Conservation (phyloP, 345 rosid species). For the Linum usitatissimum region DNA sequence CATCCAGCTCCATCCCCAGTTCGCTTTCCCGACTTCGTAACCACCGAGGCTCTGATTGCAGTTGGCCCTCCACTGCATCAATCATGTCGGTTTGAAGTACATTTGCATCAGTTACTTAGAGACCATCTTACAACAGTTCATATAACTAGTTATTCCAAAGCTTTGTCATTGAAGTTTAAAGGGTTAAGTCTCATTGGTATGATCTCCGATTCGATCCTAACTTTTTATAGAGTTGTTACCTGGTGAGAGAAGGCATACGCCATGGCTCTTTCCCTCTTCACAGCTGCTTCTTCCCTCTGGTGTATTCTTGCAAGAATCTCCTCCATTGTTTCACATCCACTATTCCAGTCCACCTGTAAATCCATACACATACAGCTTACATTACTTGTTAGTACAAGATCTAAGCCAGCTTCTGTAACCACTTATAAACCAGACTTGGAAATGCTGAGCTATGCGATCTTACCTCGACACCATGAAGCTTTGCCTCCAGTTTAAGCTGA, state of each 20-base stretch:
- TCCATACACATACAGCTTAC: conserved; percentile 6
- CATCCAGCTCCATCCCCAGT: conserved; percentile 99
- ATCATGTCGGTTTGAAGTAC: conserved; percentile 6
- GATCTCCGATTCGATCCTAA: too few species aligned
- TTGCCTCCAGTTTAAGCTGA: conserved; percentile 89
- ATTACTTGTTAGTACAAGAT: neutral
- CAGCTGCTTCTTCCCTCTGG: conserved; percentile 77
- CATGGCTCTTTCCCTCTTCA: conserved; percentile 84
- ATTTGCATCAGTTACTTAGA: conserved; percentile 4
- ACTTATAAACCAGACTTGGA: too few species aligned
- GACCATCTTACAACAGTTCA: neutral
- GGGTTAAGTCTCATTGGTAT: too few species aligned
- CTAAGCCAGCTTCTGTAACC: too few species aligned
- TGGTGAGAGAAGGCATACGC: conserved; percentile 97
- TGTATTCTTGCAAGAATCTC: conserved; percentile 60
- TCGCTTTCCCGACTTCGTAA: conserved; percentile 56
- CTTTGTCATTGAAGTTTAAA: neutral
- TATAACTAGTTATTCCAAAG: too few species aligned
- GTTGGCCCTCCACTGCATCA: conserved; percentile 71
- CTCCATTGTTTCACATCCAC: conserved; percentile 69
- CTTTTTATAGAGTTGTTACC: conserved; percentile 25
- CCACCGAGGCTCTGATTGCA: conserved; percentile 35
- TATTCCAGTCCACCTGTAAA: conserved; percentile 88
- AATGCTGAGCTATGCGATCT: neutral
- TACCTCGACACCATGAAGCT: conserved; percentile 82